Evolutionary conservation across 495 filamentous ascomycete genomes (phyloP).

Genomic region (Sporormia fimetaria): DNA sequence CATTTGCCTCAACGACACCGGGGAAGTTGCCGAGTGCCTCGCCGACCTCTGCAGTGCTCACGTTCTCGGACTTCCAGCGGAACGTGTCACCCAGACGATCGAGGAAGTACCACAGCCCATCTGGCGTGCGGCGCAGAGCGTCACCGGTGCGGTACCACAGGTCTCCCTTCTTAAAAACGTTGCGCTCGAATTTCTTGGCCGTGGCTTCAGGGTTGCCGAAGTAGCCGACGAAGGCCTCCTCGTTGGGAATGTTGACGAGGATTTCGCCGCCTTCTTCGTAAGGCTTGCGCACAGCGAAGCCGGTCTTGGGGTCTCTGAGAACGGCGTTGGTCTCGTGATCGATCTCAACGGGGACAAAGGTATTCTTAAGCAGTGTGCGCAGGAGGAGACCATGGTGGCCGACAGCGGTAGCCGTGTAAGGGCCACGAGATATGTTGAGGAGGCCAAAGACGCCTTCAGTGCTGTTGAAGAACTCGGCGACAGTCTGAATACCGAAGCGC

Average conservation of each 20-base stretch:
- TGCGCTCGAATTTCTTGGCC: slow-evolving; percentile 52
- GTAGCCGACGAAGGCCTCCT: slow-evolving; percentile 55
- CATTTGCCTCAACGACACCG: slow-evolving; percentile 61
- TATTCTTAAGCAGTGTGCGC: slow-evolving; percentile 40
- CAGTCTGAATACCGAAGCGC: slow-evolving; percentile 28
- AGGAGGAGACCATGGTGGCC: slow-evolving; percentile 59
- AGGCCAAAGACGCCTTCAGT: slow-evolving; percentile 31
- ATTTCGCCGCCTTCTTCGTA: slow-evolving; percentile 68
- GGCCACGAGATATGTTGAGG: slow-evolving; percentile 33
- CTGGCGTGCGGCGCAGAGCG: slow-evolving; percentile 49
- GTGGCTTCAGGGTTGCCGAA: slow-evolving; percentile 56
- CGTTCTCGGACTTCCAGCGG: slow-evolving; percentile 77
- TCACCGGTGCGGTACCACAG: slow-evolving; percentile 67
- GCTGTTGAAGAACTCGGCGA: slow-evolving; percentile 35
- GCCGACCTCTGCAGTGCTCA: slow-evolving; percentile 66
- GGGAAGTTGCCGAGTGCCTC: slow-evolving; percentile 55
- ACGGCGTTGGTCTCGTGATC: slow-evolving; percentile 57
- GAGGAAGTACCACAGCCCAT: slow-evolving; percentile 70
- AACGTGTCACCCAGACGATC: slow-evolving; percentile 71
- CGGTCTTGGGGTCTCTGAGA: slow-evolving; percentile 50
- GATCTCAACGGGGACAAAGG: slow-evolving; percentile 54
- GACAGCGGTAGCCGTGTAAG: slow-evolving; percentile 50
- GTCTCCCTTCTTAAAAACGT: slow-evolving; percentile 67
- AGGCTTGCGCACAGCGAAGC: slow-evolving; percentile 49
- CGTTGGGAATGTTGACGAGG: slow-evolving; percentile 50